These are phyloP conservation scores for Microdochium trichocladiopsis DNA, from an alignment of 2,329 filamentous ascomycete genomes.

Conservation along the genomic window DNA sequence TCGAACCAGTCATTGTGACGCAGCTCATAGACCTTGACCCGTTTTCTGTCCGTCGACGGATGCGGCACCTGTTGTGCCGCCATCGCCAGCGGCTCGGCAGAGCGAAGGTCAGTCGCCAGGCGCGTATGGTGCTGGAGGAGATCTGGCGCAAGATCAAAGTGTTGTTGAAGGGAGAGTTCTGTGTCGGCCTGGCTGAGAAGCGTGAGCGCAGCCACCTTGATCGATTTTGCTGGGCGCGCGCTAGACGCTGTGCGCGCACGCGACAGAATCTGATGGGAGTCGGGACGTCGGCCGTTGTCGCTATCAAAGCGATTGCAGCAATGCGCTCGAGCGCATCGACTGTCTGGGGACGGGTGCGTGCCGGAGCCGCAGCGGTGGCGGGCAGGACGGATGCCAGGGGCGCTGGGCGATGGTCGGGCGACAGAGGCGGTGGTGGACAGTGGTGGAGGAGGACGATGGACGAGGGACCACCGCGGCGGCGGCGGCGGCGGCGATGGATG, in stretches of 20 bases:
- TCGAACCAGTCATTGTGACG: conserved; percentile 99
- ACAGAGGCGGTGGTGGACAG: neutral
- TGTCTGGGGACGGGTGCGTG: neutral
- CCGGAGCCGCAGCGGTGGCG: neutral
- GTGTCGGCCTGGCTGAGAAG: conserved; percentile 45
- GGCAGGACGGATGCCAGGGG: neutral
- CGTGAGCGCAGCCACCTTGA: conserved; percentile 49
- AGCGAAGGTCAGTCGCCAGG: conserved; percentile 44
- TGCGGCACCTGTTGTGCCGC: conserved; percentile 63
- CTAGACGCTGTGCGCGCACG: conserved; percentile 22
- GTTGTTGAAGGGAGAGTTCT: conserved; percentile 53
- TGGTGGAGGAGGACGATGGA: neutral
- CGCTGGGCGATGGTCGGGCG: neutral
- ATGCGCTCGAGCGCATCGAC: neutral
- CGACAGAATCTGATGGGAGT: conserved; percentile 7
- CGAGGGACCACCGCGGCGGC: neutral
- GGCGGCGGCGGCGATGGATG: neutral
- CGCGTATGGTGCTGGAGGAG: conserved; percentile 39
- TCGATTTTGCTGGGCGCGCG: conserved; percentile 22
- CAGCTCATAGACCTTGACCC: conserved; percentile 98
- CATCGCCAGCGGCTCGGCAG: conserved; percentile 58
- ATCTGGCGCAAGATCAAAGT: conserved; percentile 48
- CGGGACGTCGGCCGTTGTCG: neutral
- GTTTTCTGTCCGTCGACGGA: conserved; percentile 59
- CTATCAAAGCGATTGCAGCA: neutral